A percentile compares a stretch with the other conserved stretches of the same genome.
Conservation (phyloP, 331 rosid genomes). For the Stylosanthes scabra region DNA sequence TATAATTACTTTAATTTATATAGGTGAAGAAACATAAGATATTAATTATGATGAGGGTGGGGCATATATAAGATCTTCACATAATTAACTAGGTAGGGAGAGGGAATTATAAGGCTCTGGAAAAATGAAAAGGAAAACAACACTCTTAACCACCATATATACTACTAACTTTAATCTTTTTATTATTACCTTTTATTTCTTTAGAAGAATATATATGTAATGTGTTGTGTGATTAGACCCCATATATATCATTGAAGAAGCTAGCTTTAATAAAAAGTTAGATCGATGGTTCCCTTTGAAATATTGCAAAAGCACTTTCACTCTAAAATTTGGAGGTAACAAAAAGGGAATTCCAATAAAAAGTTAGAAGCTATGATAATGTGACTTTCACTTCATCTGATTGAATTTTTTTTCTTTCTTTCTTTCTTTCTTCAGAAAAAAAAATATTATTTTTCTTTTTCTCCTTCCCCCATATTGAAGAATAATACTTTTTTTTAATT, state of each 20-base stretch:
- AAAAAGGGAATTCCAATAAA: conserved; percentile 23
- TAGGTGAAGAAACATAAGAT: neutral
- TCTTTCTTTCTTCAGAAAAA: too few species aligned
- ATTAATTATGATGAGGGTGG: neutral
- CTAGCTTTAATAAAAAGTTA: conserved; percentile 33
- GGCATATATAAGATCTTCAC: neutral
- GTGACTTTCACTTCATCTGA: conserved; percentile 26
- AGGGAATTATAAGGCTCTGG: neutral
- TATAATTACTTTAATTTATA: neutral
- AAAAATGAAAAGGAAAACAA: neutral
- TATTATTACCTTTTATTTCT: conserved; percentile 20
- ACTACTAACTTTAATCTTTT: conserved; percentile 28
- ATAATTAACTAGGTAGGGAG: neutral
- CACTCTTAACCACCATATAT: neutral
- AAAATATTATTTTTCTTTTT: neutral
- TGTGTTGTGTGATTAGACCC: conserved; percentile 18
- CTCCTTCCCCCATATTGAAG: neutral
- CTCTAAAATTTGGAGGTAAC: conserved; percentile 19
- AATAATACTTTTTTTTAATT: neutral
- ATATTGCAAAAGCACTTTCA: conserved; percentile 20
- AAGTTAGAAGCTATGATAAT: conserved; percentile 14
- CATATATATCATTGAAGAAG: conserved; percentile 34
- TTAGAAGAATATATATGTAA: conserved; percentile 10
- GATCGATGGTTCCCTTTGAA: conserved; percentile 30
- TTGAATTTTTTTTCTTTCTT: neutral